Evolutionary conservation across 2,329 filamentous ascomycete genomes (phyloP).

Genomic region (Neofusicoccum cordaticola): DNA sequence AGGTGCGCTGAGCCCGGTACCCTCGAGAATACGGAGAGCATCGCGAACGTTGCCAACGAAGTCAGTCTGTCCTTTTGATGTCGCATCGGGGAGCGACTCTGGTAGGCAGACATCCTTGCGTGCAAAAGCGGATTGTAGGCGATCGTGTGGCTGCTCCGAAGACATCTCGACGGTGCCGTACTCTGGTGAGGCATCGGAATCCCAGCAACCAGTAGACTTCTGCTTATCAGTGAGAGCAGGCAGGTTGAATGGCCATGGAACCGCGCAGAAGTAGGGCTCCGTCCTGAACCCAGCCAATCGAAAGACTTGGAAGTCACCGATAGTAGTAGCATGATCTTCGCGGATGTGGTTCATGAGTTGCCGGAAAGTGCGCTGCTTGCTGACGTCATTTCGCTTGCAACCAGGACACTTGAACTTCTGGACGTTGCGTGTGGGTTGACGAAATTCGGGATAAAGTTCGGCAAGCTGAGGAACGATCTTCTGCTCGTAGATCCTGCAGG

Average conservation of each 20-base stretch:
- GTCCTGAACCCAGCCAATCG: conserved; percentile 17
- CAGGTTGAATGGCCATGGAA: conserved; percentile 31
- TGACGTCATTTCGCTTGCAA: conserved; percentile 26
- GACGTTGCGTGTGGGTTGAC: conserved; percentile 4
- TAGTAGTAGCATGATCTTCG: conserved; percentile 23
- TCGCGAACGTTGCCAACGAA: conserved; percentile 25
- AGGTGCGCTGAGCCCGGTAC: conserved; percentile 21
- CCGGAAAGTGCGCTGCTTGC: conserved; percentile 21
- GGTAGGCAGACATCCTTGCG: not conserved
- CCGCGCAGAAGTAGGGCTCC: conserved; percentile 19
- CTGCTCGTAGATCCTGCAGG: conserved; percentile 28
- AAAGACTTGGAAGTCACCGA: conserved; percentile 27
- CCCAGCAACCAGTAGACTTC: conserved; percentile 26
- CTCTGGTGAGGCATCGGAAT: conserved; percentile 21
- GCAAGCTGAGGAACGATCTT: conserved; percentile 23
- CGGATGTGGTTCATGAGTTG: conserved; percentile 31
- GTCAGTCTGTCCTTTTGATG: conserved; percentile 16
- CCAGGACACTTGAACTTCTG: conserved; percentile 30
- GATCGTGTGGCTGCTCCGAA: conserved; percentile 1
- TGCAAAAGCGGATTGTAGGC: conserved; percentile 22
- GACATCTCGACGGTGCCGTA: not conserved
- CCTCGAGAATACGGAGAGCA: conserved; percentile 23
- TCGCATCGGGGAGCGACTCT: not conserved
- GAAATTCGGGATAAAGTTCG: conserved; percentile 13
- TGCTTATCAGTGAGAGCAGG: conserved; percentile 31